These are phyloP conservation scores for Moelleriella libera DNA, from an alignment of 2,329 filamentous ascomycete genomes.

Conservation along the genomic window DNA sequence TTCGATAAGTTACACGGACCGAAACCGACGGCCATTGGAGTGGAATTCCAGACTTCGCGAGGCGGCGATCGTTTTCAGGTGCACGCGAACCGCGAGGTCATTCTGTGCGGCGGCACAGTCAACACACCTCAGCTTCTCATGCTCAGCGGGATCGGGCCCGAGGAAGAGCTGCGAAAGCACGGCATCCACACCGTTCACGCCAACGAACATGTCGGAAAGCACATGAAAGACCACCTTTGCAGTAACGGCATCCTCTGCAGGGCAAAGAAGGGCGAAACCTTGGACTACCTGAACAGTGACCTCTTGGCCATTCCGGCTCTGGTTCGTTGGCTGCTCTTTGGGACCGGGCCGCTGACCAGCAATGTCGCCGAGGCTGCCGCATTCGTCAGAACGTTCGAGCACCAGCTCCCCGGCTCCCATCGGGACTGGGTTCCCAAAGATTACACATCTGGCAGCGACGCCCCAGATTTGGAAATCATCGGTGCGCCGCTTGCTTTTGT, in stretches of 20 bases:
- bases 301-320: constrained; percentile 7
- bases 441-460: constrained; percentile 6
- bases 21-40: constrained; percentile 6
- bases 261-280: constrained; percentile 4
- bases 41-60: constrained; percentile 5
- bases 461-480: constrained; percentile 7
- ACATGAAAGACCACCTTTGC: constrained; percentile 19
- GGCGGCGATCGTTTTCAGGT: constrained; percentile 8
- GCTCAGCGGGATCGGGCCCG: constrained; percentile 4
- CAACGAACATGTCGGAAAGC: constrained; percentile 47
- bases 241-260: constrained; percentile 6
- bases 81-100: constrained; percentile 13
- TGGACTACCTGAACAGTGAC: constrained; percentile 6
- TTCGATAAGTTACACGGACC: constrained; percentile 4
- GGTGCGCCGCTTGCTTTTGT: constrained; percentile 6
- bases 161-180: constrained; percentile 1
- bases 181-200: constrained; percentile 27
- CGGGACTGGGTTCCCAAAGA: constrained; percentile 4
- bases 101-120: constrained; percentile 2
- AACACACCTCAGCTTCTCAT: constrained; percentile 3
- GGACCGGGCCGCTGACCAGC: constrained; percentile 7
- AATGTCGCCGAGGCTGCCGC: constrained; percentile 7
- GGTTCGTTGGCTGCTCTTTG: constrained; percentile 6
- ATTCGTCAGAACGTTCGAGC: constrained; percentile 7
- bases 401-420: constrained; percentile 1